A percentile compares a stretch with the other conserved stretches of the same genome.
These are phyloP conservation scores for Blastobotrys arbuscula DNA, from an alignment of 1,139 yeast genomes.

Conservation along the genomic window DNA sequence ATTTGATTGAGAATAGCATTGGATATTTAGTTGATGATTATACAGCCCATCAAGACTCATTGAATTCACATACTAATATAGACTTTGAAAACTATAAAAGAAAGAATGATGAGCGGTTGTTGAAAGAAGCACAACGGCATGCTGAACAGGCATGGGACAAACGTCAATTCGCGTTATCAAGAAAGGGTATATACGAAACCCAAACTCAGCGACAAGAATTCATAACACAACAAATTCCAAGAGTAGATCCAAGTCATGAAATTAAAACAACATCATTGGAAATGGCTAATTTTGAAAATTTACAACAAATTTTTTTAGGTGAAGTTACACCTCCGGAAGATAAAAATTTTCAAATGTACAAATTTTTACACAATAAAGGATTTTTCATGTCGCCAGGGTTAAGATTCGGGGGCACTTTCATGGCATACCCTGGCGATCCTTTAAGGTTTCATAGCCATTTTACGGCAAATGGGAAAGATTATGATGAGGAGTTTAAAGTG, in stretches of 20 bases:
- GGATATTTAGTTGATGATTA: slow-evolving; percentile 31
- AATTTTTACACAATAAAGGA: slow-evolving; percentile 42
- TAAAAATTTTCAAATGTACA: slow-evolving; percentile 34
- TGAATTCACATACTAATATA: slow-evolving; percentile 15
- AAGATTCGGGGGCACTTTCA: slow-evolving; percentile 82
- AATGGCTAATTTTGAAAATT: slow-evolving; percentile 15
- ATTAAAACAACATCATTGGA: slow-evolving; percentile 19
- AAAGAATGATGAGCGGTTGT: slow-evolving; percentile 13
- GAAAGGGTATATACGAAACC: slow-evolving; percentile 12
- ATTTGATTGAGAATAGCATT: slow-evolving; percentile 43
- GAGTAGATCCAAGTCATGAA: slow-evolving; percentile 15
- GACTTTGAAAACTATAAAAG: slow-evolving; percentile 17
- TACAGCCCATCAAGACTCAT: slow-evolving; percentile 30
- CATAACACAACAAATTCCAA: slow-evolving; percentile 9
- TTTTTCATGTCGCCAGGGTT: slow-evolving; percentile 75
- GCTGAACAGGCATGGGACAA: slow-evolving; percentile 22
- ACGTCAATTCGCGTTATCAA: slow-evolving; percentile 21
- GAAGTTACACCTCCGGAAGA: background rate
- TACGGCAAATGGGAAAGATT: slow-evolving; percentile 54
- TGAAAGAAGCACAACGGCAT: slow-evolving; percentile 20
- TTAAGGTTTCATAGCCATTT: slow-evolving; percentile 83
- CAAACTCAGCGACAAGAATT: slow-evolving; percentile 12
- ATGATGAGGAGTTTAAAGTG: slow-evolving; percentile 48
- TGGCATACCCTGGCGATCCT: slow-evolving; percentile 95
- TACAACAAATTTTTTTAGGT: background rate